Conservation (phyloP, 495 filamentous ascomycete genomes). For the Amniculicola lignicola region DNA sequence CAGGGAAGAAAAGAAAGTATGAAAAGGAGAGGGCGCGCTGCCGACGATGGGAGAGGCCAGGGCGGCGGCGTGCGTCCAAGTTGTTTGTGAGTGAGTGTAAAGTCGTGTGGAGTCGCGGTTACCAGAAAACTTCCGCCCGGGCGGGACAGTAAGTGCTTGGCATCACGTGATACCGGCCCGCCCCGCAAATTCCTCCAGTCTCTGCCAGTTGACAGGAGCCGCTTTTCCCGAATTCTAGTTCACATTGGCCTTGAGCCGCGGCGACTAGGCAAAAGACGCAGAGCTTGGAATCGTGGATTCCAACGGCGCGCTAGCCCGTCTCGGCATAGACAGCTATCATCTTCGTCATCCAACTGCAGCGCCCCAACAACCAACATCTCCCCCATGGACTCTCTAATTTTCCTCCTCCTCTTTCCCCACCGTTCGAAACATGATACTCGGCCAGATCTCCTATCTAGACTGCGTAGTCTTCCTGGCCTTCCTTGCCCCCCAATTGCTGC, state of each 20-base stretch:
- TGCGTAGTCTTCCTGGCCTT: slow-evolving; percentile 65
- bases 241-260: too few species aligned
- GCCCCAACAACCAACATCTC: not conserved
- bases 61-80: not conserved
- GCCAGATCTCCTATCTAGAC: slow-evolving; percentile 67
- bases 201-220: too few species aligned
- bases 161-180: too few species aligned
- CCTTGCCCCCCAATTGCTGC: slow-evolving; percentile 62
- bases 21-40: too few species aligned
- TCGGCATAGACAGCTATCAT: not conserved
- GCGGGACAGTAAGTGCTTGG: not conserved
- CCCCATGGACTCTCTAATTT: not conserved
- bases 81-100: not conserved
- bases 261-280: too few species aligned
- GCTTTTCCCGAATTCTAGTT: too few species aligned
- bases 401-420: not conserved
- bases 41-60: not conserved
- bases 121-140: not conserved
- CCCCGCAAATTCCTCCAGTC: too few species aligned
- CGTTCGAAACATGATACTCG: slow-evolving; percentile 53
- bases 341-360: not conserved
- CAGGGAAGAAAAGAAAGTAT: too few species aligned
- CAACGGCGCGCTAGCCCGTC: too few species aligned
- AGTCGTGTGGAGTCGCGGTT: not conserved
- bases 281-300: too few species aligned